Base-by-base conservation (phyloP, 306 rosid species). In the Oemleria cerasiformis region DNA sequence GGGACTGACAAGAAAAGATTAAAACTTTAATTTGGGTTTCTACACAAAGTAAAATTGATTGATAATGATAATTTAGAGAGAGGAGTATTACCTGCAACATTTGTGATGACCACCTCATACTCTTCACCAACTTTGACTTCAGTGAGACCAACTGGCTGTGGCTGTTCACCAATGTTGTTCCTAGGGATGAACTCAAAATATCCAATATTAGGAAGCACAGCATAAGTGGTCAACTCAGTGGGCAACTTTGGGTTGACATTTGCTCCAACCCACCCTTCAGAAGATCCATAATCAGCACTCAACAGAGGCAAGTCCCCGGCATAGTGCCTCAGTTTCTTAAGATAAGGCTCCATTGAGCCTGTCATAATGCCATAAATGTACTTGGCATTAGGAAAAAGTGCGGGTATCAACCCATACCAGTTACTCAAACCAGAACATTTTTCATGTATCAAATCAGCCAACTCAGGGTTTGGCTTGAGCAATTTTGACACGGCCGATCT, bases 201-300 rank as follows among this genome's bases (percentile, higher is more conserved):
- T n/a, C 93, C 96, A 49, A 95, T 84, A 64, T 95, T 86, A 12
- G 99, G 99, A 66, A 89, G 92, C 20, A 91, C 92, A n/a, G 80
- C 83, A 73, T 77, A 95, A 57, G 92, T 79, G 30, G 92, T 86
- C 80, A 65, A 68, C 60, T 95, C 97, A 50, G 86, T 91, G 41
- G 96, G 87, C 39, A 84, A 38, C 57, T 56, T 68, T 63, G 97
- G 99, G 45, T 88, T 92, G 20, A 91, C 85, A 62, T 88, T 95
- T 21, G 92, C 86, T 21, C 87, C 99, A 45, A 95, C 67, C 99
- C 97, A 91, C 36, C 99, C 99, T 80, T 95, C 99, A 66, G 97
- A 95, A 56, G 99, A 44, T 10, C 99, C 99, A 80, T 95, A 95
- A 42, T 95, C 99, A 57, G 96, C 84, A 79, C 89, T 91, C 81